Conservation (phyloP, 2,329 filamentous ascomycete species). For the Fusarium algeriense region DNA sequence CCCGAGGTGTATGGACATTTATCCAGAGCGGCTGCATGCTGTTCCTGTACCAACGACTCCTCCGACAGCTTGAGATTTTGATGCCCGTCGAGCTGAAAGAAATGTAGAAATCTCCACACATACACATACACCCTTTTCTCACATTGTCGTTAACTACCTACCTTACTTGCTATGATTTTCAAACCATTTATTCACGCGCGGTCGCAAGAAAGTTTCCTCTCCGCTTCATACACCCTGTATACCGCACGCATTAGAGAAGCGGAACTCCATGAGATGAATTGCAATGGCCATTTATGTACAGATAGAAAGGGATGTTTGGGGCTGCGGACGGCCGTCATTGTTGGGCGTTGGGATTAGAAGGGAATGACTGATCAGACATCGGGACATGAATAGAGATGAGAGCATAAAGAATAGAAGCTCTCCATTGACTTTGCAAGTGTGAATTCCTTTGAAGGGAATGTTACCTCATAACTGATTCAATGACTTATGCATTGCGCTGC, state of each 20-base stretch:
- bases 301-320: slow-evolving; percentile 41
- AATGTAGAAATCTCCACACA: slow-evolving; percentile 42
- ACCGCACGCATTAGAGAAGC: slow-evolving; percentile 34
- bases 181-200: slow-evolving; percentile 9
- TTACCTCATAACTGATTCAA: background rate
- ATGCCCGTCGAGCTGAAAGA: slow-evolving; percentile 50
- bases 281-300: slow-evolving; percentile 47
- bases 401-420: slow-evolving; percentile 44
- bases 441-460: background rate
- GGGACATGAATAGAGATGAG: slow-evolving; percentile 47
- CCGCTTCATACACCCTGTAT: slow-evolving; percentile 21
- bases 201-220: slow-evolving; percentile 22
- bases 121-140: slow-evolving; percentile 26
- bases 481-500: background rate
- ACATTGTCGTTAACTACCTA: slow-evolving; percentile 32
- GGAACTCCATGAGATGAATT: slow-evolving; percentile 29
- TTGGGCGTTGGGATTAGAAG: slow-evolving; percentile 51
- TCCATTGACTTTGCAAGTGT: slow-evolving; percentile 25
- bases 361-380: slow-evolving; percentile 40
- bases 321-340: slow-evolving; percentile 42
- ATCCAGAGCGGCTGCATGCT: slow-evolving; percentile 98
- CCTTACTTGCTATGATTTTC: slow-evolving; percentile 34
- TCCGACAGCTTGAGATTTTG: slow-evolving; percentile 78
- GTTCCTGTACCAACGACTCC: slow-evolving; percentile 89
- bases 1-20: slow-evolving; percentile 94